A percentile compares a stretch with the other conserved stretches of the same genome.
phyloP scores from a whole-genome alignment of 805 yeast species.

The Phaffomyces antillensis region DNA sequence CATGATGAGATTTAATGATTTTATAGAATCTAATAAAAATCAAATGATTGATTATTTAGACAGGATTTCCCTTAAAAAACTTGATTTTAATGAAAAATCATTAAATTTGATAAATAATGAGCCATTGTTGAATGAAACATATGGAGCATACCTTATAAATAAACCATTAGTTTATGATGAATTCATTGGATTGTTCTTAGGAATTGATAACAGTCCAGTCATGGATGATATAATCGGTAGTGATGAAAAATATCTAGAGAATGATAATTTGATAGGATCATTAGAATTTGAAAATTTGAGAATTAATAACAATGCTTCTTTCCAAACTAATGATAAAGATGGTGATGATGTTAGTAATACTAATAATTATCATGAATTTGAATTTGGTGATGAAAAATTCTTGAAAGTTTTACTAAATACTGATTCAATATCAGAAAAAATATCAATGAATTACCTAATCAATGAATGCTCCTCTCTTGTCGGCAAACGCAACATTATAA shows the following conservation, averaged over 20 bases:
- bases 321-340: too few species aligned
- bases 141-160: constrained; percentile 32
- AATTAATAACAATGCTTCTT: too few species aligned
- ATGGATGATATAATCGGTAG: constrained; percentile 13
- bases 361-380: constrained; percentile 32
- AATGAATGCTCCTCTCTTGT: too few species aligned
- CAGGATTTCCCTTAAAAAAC: constrained; percentile 59
- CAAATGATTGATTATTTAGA: constrained; percentile 67
- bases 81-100: constrained; percentile 55
- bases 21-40: constrained; percentile 40
- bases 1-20: constrained; percentile 57
- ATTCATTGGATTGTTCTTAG: constrained; percentile 40
- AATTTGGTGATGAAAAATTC: constrained; percentile 56
- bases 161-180: constrained; percentile 55
- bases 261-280: constrained; percentile 19
- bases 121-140: constrained; percentile 50
- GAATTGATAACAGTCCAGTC: background rate
- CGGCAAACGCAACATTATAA: too few species aligned
- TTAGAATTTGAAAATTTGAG: constrained; percentile 28
- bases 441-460: constrained; percentile 17
- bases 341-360: constrained; percentile 25
- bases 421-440: constrained; percentile 3
- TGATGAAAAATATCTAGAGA: background rate
- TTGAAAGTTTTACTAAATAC: constrained; percentile 35
- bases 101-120: constrained; percentile 52